These are phyloP conservation scores for Pichia cactophila DNA, from an alignment of 1,139 yeast genomes.

Conservation along the genomic window DNA sequence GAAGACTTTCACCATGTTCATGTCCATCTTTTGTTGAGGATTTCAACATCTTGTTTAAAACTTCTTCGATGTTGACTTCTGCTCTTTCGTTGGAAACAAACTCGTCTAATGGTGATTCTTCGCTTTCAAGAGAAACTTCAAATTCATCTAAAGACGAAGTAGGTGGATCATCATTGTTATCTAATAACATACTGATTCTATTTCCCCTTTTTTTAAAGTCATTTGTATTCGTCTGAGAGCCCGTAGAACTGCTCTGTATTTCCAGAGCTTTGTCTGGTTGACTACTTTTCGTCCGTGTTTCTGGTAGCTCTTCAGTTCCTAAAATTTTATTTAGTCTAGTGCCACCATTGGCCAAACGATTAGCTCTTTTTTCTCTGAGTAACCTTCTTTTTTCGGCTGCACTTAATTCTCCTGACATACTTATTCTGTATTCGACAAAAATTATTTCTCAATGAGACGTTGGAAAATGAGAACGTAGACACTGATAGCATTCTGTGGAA, in stretches of 20 bases:
- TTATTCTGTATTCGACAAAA: too few species aligned
- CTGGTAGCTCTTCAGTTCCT: slow-evolving; percentile 29
- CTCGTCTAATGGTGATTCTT: slow-evolving; percentile 10
- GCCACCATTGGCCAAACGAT: slow-evolving; percentile 61
- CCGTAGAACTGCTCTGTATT: neutral
- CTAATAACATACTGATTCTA: slow-evolving; percentile 23
- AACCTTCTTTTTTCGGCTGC: slow-evolving; percentile 53
- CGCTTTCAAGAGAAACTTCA: slow-evolving; percentile 9
- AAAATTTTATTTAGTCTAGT: slow-evolving; percentile 48
- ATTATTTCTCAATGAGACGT: too few species aligned
- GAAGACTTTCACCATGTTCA: slow-evolving; percentile 1
- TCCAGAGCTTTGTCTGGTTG: neutral
- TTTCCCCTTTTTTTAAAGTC: slow-evolving; percentile 8
- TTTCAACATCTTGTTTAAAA: slow-evolving; percentile 9
- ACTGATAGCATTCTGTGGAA: too few species aligned
- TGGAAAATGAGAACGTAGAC: too few species aligned
- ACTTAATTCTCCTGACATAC: slow-evolving; percentile 3
- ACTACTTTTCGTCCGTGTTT: neutral
- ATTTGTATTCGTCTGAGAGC: neutral
- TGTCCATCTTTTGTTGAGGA: slow-evolving; percentile 5
- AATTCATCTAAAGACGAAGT: slow-evolving; percentile 14
- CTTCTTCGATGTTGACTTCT: slow-evolving; percentile 8
- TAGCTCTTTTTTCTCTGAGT: slow-evolving; percentile 62
- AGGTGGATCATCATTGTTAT: slow-evolving; percentile 22
- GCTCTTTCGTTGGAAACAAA: slow-evolving; percentile 8